Percentiles rank a stretch among this genome's conserved stretches.
Evolutionary conservation across 2,329 filamentous ascomycete genomes (phyloP).

Genomic region (Alternaria brassicae): DNA sequence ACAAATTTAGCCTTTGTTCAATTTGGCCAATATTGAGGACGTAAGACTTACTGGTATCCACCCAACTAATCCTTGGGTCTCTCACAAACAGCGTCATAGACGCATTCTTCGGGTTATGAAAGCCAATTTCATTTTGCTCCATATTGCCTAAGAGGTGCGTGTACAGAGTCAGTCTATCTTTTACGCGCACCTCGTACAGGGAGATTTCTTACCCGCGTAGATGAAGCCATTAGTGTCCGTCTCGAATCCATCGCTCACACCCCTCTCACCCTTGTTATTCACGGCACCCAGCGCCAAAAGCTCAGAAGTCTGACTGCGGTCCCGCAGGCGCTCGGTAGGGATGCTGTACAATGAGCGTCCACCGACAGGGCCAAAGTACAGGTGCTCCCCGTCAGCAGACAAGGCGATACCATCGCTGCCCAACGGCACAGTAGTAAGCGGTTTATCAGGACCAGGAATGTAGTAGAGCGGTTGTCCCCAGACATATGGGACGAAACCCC

Average conservation of each 20-base stretch:
- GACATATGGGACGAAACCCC: conserved; percentile 57
- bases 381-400: conserved; percentile 56
- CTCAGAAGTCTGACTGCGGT: conserved; percentile 50
- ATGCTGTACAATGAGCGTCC: conserved; percentile 56
- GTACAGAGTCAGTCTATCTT: background rate
- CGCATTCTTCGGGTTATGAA: conserved; percentile 57
- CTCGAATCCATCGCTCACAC: conserved; percentile 61
- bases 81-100: conserved; percentile 54
- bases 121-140: conserved; percentile 52
- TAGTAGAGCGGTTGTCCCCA: conserved; percentile 59
- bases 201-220: conserved; percentile 51
- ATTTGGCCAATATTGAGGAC: background rate
- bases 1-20: background rate
- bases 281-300: conserved; percentile 55
- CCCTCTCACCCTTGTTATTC: conserved; percentile 55
- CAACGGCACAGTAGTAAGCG: conserved; percentile 51
- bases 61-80: conserved; percentile 59
- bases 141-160: conserved; percentile 44
- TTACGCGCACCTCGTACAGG: background rate
- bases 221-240: conserved; percentile 59
- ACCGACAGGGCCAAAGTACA: conserved; percentile 58
- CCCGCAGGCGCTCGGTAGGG: conserved; percentile 54
- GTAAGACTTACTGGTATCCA: conserved; percentile 53
- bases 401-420: conserved; percentile 62
- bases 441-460: conserved; percentile 44